These are phyloP conservation scores for Thalassiosira ordinaria DNA, from an alignment of 352 stramenopile species.

Conservation along the genomic window DNA sequence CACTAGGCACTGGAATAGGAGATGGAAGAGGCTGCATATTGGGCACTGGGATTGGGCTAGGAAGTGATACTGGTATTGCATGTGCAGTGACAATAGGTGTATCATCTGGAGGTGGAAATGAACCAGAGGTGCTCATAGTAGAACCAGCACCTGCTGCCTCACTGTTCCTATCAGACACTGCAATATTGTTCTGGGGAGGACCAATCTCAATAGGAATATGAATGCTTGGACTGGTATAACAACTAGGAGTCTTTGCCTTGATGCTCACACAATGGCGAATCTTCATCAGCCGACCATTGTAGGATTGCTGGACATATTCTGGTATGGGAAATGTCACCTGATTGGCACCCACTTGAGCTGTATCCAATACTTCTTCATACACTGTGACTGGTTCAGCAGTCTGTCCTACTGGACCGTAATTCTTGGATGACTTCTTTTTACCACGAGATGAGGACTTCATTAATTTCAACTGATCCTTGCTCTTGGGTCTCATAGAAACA, in stretches of 20 bases:
- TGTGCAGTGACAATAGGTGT: neutral
- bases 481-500: neutral
- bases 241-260: slow-evolving; percentile 6
- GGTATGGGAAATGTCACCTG: slow-evolving; percentile 15
- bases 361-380: neutral
- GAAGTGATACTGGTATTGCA: too few relatives aligned
- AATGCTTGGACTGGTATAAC: slow-evolving; percentile 10
- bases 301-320: slow-evolving; percentile 13
- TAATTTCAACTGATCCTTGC: neutral
- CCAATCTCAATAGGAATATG: slow-evolving; percentile 18
- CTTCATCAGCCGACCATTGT: slow-evolving; percentile 10
- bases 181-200: slow-evolving; percentile 1
- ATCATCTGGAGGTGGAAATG: too few relatives aligned
- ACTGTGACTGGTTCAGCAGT: neutral
- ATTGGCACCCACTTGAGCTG: neutral
- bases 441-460: neutral
- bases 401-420: neutral
- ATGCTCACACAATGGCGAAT: slow-evolving; percentile 18
- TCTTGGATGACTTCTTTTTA: too few relatives aligned
- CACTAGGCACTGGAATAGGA: slow-evolving; percentile 17
- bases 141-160: too few relatives aligned
- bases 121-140: too few relatives aligned
- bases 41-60: too few relatives aligned
- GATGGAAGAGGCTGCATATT: too few relatives aligned
- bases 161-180: too few relatives aligned